Evolutionary conservation across 805 yeast species (phyloP), one percentile per base, ranked within the genome.

Genomic region (Saturnispora besseyi): DNA sequence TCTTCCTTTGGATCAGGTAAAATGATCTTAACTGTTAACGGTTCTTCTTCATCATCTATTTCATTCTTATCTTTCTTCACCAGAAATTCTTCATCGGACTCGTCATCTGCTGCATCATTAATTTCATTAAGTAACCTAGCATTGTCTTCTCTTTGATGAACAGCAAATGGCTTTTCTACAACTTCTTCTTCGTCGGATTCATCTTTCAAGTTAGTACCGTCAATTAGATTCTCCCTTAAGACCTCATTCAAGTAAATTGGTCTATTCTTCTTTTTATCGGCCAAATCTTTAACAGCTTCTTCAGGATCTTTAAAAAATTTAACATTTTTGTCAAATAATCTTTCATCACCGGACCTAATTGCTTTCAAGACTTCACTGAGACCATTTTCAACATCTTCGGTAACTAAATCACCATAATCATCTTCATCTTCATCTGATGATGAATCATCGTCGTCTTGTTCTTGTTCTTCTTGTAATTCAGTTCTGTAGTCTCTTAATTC

Each of bases 181-280:
- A 71, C 79, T 5, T 71, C 73, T 21, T 67, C 70, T 26, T 74
- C 77, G 1, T 71, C 80, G 18, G 77, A 79, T 2, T 74, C 81
- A n/a, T 75, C 81, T 28, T 72, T 73, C 37, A 71, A 73, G 22
- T 76, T 77, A 40, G 73, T 75, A 10, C 90, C 91, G 3, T 81
- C 72, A n/a, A 93, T 69, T 33, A 90, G 66, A 56, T 81, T 84
- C 80, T 79, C 78, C 64, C 98, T 76, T 62, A 93, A 97, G 61
- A 90, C 93, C 64, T 93, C 99, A 58, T 90, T 89, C 65, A 93
- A 76, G 63, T 83, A 87, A 50, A 93, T 72, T 9, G 98, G 96
- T 62, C 86, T 87, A 32, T 59, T 59, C n/a, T 63, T 52, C 3
- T 54, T 54, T 1, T 50, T 61, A 5, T 50, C 37, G 33, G 56